Base-by-base conservation (phyloP, 805 yeast species). In the Saturnispora sanitii region DNA sequence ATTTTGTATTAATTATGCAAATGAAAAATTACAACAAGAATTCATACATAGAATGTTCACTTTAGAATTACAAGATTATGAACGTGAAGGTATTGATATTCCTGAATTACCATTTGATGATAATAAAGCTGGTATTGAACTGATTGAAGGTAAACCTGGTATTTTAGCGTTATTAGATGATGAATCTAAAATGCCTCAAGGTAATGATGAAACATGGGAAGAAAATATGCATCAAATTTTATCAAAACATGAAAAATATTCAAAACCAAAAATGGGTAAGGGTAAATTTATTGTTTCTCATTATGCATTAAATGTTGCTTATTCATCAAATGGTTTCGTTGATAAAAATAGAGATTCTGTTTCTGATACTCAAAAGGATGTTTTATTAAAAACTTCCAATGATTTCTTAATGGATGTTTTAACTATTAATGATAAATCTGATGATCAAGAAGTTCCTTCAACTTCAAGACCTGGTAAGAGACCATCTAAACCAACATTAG, bases 321-420 rank as follows among this genome's bases (percentile, higher is more conserved):
- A 90, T 59, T 95, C 87, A 54, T 73, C 82, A 32, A 96, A 85
- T 46, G 97, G 97, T 2, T 90, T 90, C 58, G 84, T 90, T 55
- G 98, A 90, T 65, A 90, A 90, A 68, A 90, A 90, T 58, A 78
- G 97, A 67, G 98, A 90, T 61, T 86, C 97, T 6, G 96, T 90
- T 38, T 88, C 95, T 16, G 98, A 90, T 55, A 96, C 95, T 20
- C 94, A 87, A 54, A 65, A 90, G 46, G 96, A 86, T 46, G 87
- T 85, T 8, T 71, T 90, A 63, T 77, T 75, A 53, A 72, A 72
- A 13, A 65, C 95, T 0, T 67, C 72, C 15, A 87, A 83, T 58
- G 72, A 67, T 17, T 71, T 90, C 54, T 64, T 90, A 53, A 61
- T 64, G 41, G 75, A 74, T 18, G 75, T 90, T 26, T 64, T 90